phyloP scores from a whole-genome alignment of 108 stramenopile species.

The Skeletonema grethae region DNA sequence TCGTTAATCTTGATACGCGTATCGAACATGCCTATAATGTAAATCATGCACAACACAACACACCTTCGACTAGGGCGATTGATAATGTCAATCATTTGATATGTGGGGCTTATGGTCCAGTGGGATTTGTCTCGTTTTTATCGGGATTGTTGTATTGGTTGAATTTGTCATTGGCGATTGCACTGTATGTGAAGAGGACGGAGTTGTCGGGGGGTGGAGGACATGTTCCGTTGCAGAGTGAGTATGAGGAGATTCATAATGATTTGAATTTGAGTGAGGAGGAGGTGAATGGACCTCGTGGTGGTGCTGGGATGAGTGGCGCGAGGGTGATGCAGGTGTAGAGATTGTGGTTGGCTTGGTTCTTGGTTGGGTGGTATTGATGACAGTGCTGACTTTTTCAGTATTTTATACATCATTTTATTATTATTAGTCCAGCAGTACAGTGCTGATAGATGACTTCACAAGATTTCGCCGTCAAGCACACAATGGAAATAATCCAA shows the following conservation, averaged over 20 bases:
- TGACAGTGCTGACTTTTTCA: no score
- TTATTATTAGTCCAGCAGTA: no score
- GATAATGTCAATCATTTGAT: slow-evolving; percentile 2
- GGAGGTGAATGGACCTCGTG: not conserved
- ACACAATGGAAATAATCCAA: no score
- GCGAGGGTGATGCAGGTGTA: not conserved
- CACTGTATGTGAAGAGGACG: not conserved
- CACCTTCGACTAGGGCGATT: not conserved
- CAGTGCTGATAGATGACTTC: no score
- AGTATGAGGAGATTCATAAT: slow-evolving; percentile 14
- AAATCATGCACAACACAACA: not conserved
- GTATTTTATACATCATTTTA: no score
- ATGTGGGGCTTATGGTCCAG: slow-evolving; percentile 19
- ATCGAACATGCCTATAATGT: not conserved
- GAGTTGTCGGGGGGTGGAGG: slow-evolving; percentile 2
- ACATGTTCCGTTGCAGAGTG: not conserved
- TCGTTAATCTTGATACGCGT: not conserved
- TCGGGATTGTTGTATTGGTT: slow-evolving; percentile 18
- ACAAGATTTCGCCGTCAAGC: no score
- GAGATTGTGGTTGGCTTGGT: no score
- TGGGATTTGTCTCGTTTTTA: slow-evolving; percentile 20
- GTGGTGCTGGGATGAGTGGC: no score
- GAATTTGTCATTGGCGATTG: slow-evolving; percentile 14
- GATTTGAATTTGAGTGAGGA: slow-evolving; percentile 5
- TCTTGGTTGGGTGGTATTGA: no score